These are phyloP conservation scores for Hura crepitans DNA, from an alignment of 441 rosid species.

Conservation along the genomic window DNA sequence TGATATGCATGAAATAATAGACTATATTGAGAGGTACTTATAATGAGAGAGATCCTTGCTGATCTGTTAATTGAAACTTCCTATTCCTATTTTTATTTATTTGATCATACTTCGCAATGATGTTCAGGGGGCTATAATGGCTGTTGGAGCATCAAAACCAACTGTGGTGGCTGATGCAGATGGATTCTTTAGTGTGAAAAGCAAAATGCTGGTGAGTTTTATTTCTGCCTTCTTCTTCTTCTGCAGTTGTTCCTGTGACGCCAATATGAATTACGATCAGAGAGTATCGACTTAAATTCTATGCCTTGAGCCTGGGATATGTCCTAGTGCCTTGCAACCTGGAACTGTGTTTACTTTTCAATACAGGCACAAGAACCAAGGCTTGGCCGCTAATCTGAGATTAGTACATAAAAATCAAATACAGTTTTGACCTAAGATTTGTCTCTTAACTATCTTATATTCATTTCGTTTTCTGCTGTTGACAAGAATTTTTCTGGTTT, in stretches of 20 bases:
- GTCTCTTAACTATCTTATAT: neutral
- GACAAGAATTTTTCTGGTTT: neutral
- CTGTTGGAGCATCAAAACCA: constrained; percentile 97
- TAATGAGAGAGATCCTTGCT: neutral
- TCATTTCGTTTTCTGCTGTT: neutral
- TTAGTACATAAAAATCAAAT: neutral
- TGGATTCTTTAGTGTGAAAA: constrained; percentile 86
- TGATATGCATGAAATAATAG: neutral
- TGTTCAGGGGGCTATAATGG: constrained; percentile 95
- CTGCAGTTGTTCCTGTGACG: neutral
- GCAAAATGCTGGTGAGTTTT: constrained; percentile 76
- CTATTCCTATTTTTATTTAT: constrained; percentile 6
- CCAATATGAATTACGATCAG: neutral
- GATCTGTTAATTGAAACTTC: neutral
- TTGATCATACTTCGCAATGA: constrained; percentile 23
- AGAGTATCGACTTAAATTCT: neutral
- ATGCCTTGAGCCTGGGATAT: neutral
- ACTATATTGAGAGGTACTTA: neutral
- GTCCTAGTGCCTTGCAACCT: neutral
- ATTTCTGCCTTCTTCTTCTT: constrained; percentile 4
- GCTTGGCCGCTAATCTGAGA: neutral
- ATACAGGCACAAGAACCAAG: neutral
- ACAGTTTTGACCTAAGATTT: neutral
- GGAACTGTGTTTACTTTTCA: neutral
- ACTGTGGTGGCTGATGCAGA: constrained; percentile 77